A percentile compares a stretch with the other conserved stretches of the same genome.
phyloP scores from a whole-genome alignment of 1,284 basidiomycete genomes.

The Cerrena zonata region DNA sequence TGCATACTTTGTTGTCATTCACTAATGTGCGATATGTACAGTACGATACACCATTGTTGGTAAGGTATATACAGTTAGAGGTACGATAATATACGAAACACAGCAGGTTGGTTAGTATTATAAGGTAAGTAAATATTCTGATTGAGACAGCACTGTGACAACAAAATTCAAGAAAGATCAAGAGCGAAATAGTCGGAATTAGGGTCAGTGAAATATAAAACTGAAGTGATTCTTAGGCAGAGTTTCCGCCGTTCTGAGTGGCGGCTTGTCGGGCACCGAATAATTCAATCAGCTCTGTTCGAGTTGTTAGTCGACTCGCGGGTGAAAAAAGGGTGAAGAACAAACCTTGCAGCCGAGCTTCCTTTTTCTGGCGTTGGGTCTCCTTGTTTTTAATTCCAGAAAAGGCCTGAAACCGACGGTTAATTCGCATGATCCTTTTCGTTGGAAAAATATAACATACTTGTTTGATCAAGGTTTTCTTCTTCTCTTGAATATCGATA shows the following conservation, averaged over 20 bases:
- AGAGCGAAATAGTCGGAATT: too few relatives aligned
- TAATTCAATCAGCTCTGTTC: slow-evolving; percentile 16
- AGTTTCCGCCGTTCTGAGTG: slow-evolving; percentile 13
- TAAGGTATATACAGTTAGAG: too few relatives aligned
- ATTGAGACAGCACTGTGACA: too few relatives aligned
- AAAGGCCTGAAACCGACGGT: slow-evolving; percentile 50
- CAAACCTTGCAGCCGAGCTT: slow-evolving; percentile 69
- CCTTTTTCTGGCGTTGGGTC: slow-evolving; percentile 63
- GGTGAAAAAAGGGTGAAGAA: slow-evolving; percentile 5
- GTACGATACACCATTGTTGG: background rate
- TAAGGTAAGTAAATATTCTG: too few relatives aligned
- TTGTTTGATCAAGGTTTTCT: slow-evolving; percentile 68
- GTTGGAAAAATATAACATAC: slow-evolving; percentile 31
- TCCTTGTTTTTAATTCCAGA: slow-evolving; percentile 69
- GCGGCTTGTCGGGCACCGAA: slow-evolving; percentile 18
- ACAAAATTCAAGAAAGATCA: background rate
- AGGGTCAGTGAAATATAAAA: background rate
- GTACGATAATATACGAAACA: too few relatives aligned
- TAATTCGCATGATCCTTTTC: background rate
- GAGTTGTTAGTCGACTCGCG: background rate
- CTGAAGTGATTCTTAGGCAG: background rate
- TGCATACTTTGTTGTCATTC: background rate
- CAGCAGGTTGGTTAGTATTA: too few relatives aligned
- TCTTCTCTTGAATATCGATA: slow-evolving; percentile 77
- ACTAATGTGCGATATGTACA: background rate